These are phyloP conservation scores for Kodamaea sp. DNA, from an alignment of 1,139 yeast genomes.

Conservation along the genomic window DNA sequence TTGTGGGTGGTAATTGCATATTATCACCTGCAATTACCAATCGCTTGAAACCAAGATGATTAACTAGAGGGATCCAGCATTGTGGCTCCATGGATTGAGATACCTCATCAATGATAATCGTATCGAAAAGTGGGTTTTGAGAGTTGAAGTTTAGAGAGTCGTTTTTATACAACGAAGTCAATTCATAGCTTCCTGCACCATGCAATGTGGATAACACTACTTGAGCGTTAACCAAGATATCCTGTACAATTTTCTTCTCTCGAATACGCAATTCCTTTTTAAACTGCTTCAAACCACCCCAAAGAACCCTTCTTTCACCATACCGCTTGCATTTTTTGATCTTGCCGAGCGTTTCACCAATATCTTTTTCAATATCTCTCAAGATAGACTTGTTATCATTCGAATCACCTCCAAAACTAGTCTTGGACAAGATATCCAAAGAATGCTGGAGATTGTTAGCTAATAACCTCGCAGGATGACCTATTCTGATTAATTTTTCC, in stretches of 20 bases:
- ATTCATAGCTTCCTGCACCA: conserved; percentile 77
- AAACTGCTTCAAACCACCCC: conserved; percentile 66
- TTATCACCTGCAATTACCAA: conserved; percentile 85
- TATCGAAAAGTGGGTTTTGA: conserved; percentile 59
- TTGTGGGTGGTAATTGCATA: conserved; percentile 81
- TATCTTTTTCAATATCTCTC: conserved; percentile 69
- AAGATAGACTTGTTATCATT: conserved; percentile 65
- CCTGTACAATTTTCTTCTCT: conserved; percentile 64
- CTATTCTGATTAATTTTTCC: conserved; percentile 71
- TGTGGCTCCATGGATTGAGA: conserved; percentile 94
- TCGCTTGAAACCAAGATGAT: conserved; percentile 58
- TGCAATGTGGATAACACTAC: conserved; percentile 85
- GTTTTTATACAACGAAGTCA: conserved; percentile 48
- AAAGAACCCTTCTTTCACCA: conserved; percentile 64
- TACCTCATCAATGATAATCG: conserved; percentile 90
- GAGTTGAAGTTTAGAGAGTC: conserved; percentile 19
- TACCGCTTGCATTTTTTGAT: conserved; percentile 68
- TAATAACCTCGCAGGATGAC: conserved; percentile 89
- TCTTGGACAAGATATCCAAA: conserved; percentile 68
- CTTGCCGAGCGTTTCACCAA: conserved; percentile 57
- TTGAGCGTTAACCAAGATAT: conserved; percentile 58
- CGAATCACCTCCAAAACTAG: conserved; percentile 24
- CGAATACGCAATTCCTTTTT: conserved; percentile 68
- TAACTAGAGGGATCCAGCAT: conserved; percentile 92
- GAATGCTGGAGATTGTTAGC: conserved; percentile 68